Base-by-base conservation (phyloP, 2,329 filamentous ascomycete species). In the Pseudogymnoascus sp. region DNA sequence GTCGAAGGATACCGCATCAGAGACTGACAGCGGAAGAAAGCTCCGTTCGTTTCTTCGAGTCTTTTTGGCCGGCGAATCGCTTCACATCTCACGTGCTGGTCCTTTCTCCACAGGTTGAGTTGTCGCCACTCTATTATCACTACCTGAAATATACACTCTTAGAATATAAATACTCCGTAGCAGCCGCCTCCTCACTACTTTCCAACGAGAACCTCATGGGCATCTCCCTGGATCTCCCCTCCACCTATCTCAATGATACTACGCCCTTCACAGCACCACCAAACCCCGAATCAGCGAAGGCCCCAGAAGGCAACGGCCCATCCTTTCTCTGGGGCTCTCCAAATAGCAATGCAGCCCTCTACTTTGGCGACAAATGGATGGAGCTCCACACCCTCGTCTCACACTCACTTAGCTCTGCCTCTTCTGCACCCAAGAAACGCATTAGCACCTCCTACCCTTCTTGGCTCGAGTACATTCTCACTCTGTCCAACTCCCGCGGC, bases 311-410 rank as follows among this genome's bases (percentile, higher is more conserved):
- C 48, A 28, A 64, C 3, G 63, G 88, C 12, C 55, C 55, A 23
- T 23, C 0, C 10, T 95, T 95, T 67, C 76, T 95, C 7, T 96
- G 91, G 86, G 88, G 96, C 72, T 83, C 85, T 2, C 92, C 92
- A 4, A 88, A 85, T 64, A 89, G 86, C 68, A 88, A 94, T 64
- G 92, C 92, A 0, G 82, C 85, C 9, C 77, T 99, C 8, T 86
- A 92, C 70, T 84, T 94, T 60, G 91, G 92, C 41, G 83, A 90
- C 55, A 91, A 87, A 68, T 99, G 94, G 94, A 75, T 82, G 10
- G 89, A 95, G 66, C 79, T 96, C 8, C 91, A 96, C 70, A 81
- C 84, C 9, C 94, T 95, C 66, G 79, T 95, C 2, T 82, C 87
- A 9, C 61, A 65, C 15, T 21, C 59, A 1, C 63, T 71, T 5